These are phyloP conservation scores for Coffea humblotiana DNA, from an alignment of 305 asterid species.

Conservation along the genomic window DNA sequence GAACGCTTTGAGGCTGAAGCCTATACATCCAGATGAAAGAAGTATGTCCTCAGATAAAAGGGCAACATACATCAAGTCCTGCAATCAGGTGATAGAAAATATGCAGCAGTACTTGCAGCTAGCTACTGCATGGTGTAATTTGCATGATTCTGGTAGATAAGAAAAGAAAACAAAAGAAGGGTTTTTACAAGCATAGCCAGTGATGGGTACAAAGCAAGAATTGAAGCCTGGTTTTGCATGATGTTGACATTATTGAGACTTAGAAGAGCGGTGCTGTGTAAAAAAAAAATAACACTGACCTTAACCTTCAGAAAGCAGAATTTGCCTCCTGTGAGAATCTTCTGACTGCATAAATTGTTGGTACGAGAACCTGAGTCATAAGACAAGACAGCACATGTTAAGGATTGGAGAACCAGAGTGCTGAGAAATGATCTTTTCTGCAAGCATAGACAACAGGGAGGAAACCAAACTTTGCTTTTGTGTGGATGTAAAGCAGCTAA, in stretches of 20 bases:
- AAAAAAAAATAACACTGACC: not conserved
- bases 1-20: not conserved
- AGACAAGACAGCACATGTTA: not conserved
- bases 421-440: not conserved
- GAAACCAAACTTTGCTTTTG: constrained; percentile 5
- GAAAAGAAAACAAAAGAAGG: not conserved
- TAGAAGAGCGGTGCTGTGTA: not conserved
- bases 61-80: not conserved
- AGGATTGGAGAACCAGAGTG: not conserved
- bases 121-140: not conserved
- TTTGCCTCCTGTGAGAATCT: constrained; percentile 1
- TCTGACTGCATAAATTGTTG: constrained; percentile 6
- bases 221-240: not conserved
- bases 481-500: not conserved
- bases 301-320: constrained; percentile 10
- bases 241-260: not conserved
- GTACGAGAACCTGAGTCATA: constrained; percentile 2
- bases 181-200: not conserved
- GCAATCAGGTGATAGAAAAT: not conserved
- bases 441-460: not conserved
- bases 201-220: not conserved
- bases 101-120: not conserved
- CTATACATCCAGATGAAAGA: not conserved
- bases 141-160: not conserved
- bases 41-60: not conserved